Base-by-base conservation (phyloP, 805 yeast species). In the Cyberlindnera nakhonratchasimensis region DNA sequence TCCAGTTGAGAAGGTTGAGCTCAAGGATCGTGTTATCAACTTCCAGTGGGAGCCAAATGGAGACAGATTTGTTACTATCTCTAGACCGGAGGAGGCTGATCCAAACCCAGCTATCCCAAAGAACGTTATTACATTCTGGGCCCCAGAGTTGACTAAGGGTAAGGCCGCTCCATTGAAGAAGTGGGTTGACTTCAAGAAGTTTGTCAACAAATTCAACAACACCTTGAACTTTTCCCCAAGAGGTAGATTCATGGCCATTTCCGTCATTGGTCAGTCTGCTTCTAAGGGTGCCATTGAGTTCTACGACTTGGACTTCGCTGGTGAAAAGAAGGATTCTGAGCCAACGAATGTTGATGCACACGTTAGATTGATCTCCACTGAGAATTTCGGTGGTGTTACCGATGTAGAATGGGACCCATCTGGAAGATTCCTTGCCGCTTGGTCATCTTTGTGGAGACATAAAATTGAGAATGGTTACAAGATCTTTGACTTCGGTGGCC, bases 11-110 rank as follows among this genome's bases (percentile, higher is more conserved):
- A 91, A 88, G 54, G 73, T 93, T 53, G 99, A 93, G 68, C 75
- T 90, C 61, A 87, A 87, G 67, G 96, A 93, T 48, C 82, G 86
- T 44, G 91, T 89, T 32, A 67, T 85, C 41, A 83, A 82, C 64
- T 85, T 93, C 67, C 90, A 87, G 42, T 93, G 98, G 98, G 99
- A 95, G 71, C 96, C 99, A 57, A 78, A 73, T 52, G 82, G 91
- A 28, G 91, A 87, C 62, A 77, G 96, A 63, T 90, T 93, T 55
- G 82, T 85, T 46, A 77, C 84, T 38, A 80, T 91, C 55, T 79
- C 93, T 18, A 74, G 82, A 59, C 65, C 66, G 40, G 80, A 73
- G 45, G 67, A 69, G 50, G 61, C 60, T 33, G 67, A 62, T 52
- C 70, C 74, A 50, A 81, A 83, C 58, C 77, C 82, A 40, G 76